Conservation (phyloP, 2,329 filamentous ascomycete species). For the Chrysoporthe puriensis region DNA sequence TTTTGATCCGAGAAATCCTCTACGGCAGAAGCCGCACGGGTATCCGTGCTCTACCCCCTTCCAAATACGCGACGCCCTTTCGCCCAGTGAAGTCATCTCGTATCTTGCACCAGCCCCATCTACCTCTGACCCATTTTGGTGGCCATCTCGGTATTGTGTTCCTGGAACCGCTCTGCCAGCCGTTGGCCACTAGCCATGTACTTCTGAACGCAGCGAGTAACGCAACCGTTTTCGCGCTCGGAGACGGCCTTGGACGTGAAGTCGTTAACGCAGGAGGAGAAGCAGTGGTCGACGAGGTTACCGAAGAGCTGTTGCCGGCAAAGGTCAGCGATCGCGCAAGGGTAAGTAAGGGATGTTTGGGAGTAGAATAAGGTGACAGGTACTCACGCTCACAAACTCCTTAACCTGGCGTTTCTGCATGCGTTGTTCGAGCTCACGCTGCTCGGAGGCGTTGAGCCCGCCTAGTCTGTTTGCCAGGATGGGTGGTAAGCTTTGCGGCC, state of each 20-base stretch:
- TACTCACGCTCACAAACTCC: constrained; percentile 93
- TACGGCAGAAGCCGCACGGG: neutral
- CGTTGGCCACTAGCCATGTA: constrained; percentile 90
- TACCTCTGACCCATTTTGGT: constrained; percentile 55
- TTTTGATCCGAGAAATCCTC: neutral
- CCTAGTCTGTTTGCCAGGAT: constrained; percentile 24
- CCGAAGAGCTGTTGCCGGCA: constrained; percentile 54
- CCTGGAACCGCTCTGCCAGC: constrained; percentile 86
- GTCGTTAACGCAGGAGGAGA: constrained; percentile 95
- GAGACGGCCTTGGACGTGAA: constrained; percentile 97
- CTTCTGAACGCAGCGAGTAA: constrained; percentile 95
- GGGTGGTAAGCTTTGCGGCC: constrained; percentile 14
- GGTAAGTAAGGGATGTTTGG: neutral
- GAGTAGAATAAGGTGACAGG: neutral
- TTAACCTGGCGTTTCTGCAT: constrained; percentile 99
- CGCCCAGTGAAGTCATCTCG: neutral
- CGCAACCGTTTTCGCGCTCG: constrained; percentile 85
- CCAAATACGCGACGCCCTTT: neutral
- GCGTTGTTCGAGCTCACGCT: constrained; percentile 89
- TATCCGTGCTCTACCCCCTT: neutral
- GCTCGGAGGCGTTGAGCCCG: constrained; percentile 74
- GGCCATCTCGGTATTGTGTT: constrained; percentile 66
- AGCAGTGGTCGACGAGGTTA: constrained; percentile 84
- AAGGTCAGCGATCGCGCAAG: constrained; percentile 2
- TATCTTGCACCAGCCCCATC: constrained; percentile 14